Conservation (phyloP, 192 early-diverging fungal species). For the Podila verticillata region DNA sequence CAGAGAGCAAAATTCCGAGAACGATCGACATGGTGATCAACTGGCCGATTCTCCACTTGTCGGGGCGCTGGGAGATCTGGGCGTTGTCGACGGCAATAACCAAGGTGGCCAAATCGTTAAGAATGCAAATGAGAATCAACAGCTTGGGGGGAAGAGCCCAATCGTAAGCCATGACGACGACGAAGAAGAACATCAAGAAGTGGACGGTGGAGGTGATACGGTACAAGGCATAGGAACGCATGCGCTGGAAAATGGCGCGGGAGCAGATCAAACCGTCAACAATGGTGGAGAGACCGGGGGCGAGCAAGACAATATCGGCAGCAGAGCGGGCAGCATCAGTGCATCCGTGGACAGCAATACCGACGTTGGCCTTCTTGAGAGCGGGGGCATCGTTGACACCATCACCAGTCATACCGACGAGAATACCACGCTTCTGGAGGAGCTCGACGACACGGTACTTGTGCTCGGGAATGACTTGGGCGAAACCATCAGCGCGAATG, state of each 20-base stretch:
- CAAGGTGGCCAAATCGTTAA: constrained; percentile 77
- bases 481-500: constrained; percentile 97
- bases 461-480: constrained; percentile 98
- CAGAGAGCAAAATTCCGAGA: constrained; percentile 72
- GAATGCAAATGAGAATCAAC: neutral
- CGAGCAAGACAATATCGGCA: constrained; percentile 94
- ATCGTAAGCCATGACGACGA: constrained; percentile 77
- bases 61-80: constrained; percentile 79
- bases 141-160: constrained; percentile 53
- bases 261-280: constrained; percentile 84
- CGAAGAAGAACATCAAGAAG: constrained; percentile 94
- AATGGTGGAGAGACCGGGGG: constrained; percentile 85
- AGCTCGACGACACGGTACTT: constrained; percentile 96
- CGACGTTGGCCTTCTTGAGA: constrained; percentile 96
- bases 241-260: constrained; percentile 90
- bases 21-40: constrained; percentile 75
- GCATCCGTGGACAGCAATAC: constrained; percentile 95
- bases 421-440: constrained; percentile 83
- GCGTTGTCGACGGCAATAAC: constrained; percentile 89
- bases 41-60: constrained; percentile 90
- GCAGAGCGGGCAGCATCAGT: constrained; percentile 96
- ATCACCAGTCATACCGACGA: constrained; percentile 97
- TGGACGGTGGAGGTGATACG: constrained; percentile 93
- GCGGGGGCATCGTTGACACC: constrained; percentile 98
- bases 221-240: constrained; percentile 87